Evolutionary conservation across 768 basidiomycete genomes (phyloP).

Genomic region (Termitomyces sp.): DNA sequence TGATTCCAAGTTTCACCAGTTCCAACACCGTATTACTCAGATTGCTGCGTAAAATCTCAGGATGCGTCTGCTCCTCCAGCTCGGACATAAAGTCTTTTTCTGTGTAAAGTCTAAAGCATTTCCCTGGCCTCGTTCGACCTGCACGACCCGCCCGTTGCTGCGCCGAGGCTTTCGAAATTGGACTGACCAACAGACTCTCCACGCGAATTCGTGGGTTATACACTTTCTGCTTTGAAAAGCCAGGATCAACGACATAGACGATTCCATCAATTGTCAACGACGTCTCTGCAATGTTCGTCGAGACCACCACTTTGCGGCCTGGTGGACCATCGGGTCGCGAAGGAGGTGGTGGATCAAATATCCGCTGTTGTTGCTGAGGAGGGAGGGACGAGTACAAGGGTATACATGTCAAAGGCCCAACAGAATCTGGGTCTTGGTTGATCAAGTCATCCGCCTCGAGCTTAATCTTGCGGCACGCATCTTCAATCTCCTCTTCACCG

Average conservation of each 20-base stretch:
- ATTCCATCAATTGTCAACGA: conserved; percentile 98
- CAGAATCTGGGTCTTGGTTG: conserved; percentile 62
- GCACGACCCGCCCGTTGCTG: conserved; percentile 96
- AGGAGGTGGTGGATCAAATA: conserved; percentile 85
- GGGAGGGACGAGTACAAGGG: conserved; percentile 95
- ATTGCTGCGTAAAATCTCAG: conserved; percentile 93
- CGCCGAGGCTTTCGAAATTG: conserved; percentile 95
- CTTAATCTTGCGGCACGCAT: conserved; percentile 91
- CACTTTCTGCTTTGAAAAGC: conserved; percentile 97
- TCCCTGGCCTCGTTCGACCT: conserved; percentile 92
- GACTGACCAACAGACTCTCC: conserved; percentile 87
- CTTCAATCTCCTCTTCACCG: conserved; percentile 98
- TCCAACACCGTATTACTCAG: conserved; percentile 91
- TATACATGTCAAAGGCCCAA: conserved; percentile 86
- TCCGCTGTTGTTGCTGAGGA: conserved; percentile 91
- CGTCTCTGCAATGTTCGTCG: conserved; percentile 97
- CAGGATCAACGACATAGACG: conserved; percentile 98
- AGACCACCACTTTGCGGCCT: conserved; percentile 90
- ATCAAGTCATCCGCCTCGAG: conserved; percentile 82
- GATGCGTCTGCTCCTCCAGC: conserved; percentile 95
- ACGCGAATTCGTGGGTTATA: conserved; percentile 98
- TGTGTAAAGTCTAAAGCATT: conserved; percentile 95
- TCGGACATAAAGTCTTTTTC: conserved; percentile 96
- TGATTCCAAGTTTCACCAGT: conserved; percentile 90
- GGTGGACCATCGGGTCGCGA: conserved; percentile 66